Base-by-base conservation (phyloP, 139 green algal genomes). In the Chlamydomonas asymmetrica region DNA sequence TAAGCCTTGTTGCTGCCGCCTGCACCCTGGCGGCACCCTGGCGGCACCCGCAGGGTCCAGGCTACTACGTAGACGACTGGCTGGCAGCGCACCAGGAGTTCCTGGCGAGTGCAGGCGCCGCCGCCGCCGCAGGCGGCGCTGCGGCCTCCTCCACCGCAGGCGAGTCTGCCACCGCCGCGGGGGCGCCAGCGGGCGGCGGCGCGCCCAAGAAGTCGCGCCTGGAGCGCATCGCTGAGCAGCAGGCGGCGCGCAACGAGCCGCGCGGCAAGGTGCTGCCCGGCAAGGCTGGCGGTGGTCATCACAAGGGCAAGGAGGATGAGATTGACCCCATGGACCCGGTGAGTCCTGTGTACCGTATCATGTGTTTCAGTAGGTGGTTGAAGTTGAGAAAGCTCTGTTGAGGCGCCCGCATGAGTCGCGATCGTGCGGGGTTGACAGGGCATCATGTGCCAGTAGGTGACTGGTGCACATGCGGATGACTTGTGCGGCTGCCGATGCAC, bases 321-420 rank as follows among this genome's bases (percentile, higher is more conserved):
- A n/a, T 92, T 18, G 89, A 94, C 59, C 89, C 89, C 13, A 94
- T 94, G 89, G 89, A 94, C 40, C 89, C 89, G 71, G 88, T 92
- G 71, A 82, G 88, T n/a, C n/a, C n/a, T n/a, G n/a, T n/a, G n/a
- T n/a, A n/a, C n/a, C n/a, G n/a, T n/a, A n/a, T n/a, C n/a, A n/a
- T n/a, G n/a, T n/a, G n/a, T n/a, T n/a, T n/a, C n/a, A n/a, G n/a
- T n/a, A n/a, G n/a, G n/a, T n/a, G n/a, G n/a, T n/a, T n/a, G n/a
- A n/a, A n/a, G n/a, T n/a, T n/a, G n/a, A n/a, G n/a, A n/a, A n/a
- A n/a, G n/a, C n/a, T n/a, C n/a, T n/a, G n/a, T n/a, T n/a, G n/a
- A n/a, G n/a, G n/a, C n/a, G n/a, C n/a, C n/a, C n/a, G n/a, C n/a
- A n/a, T n/a, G n/a, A n/a, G n/a, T n/a, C n/a, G n/a, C n/a, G n/a